Percentiles rank a stretch among this genome's conserved stretches.
These are phyloP conservation scores for Pythium graminicola DNA, from an alignment of 352 stramenopile species.

Conservation along the genomic window DNA sequence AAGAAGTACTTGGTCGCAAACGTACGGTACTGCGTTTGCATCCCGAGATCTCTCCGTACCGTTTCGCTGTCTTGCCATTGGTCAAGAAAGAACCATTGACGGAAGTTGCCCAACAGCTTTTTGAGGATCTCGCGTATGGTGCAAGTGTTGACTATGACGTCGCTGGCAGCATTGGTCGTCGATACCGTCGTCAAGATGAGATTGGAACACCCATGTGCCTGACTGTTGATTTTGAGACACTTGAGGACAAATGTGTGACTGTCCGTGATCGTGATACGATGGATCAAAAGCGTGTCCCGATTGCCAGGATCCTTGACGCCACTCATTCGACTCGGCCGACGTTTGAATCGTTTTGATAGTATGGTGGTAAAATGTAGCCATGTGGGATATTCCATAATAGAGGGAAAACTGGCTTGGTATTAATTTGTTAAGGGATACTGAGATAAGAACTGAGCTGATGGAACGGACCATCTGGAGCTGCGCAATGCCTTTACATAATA, in stretches of 20 bases:
- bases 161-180: constrained; percentile 77
- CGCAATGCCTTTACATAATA: too few species aligned
- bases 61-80: constrained; percentile 90
- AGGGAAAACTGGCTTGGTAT: constrained; percentile 9
- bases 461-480: constrained; percentile 5
- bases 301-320: constrained; percentile 81
- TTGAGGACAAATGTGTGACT: constrained; percentile 95
- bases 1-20: constrained; percentile 84
- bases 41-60: constrained; percentile 91
- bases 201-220: constrained; percentile 96
- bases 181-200: constrained; percentile 96
- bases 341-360: constrained; percentile 32
- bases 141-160: constrained; percentile 92
- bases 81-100: constrained; percentile 94
- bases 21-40: constrained; percentile 89
- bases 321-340: constrained; percentile 29
- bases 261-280: constrained; percentile 94
- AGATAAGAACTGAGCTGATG: too few species aligned
- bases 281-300: constrained; percentile 91
- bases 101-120: constrained; percentile 85
- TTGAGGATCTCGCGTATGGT: constrained; percentile 78
- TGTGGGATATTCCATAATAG: constrained; percentile 12
- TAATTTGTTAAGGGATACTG: too few species aligned
- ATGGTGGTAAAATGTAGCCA: constrained; percentile 17
- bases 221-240: constrained; percentile 96